phyloP scores from a whole-genome alignment of 1,284 basidiomycete genomes.

The Cystobasidiaceae sp. region DNA sequence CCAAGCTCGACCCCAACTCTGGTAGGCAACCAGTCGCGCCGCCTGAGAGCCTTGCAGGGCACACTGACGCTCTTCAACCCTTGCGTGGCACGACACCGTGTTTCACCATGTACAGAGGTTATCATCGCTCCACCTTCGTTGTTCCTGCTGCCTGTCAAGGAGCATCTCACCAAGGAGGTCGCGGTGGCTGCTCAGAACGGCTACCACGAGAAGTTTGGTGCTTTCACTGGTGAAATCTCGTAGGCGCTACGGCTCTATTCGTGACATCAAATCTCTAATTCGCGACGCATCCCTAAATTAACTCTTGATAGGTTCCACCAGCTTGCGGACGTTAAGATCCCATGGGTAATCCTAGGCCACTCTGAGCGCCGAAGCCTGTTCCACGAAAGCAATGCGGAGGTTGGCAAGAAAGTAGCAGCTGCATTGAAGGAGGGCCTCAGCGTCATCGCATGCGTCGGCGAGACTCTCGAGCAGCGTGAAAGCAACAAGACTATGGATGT shows the following conservation, averaged over 20 bases:
- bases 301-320: slow-evolving; percentile 43
- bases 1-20: slow-evolving; percentile 64
- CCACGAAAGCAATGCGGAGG: slow-evolving; percentile 74
- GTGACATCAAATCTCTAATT: too few species aligned
- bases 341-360: slow-evolving; percentile 95
- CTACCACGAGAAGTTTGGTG: slow-evolving; percentile 77
- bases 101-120: slow-evolving; percentile 59
- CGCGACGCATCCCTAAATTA: too few species aligned
- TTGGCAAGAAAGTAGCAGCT: slow-evolving; percentile 78
- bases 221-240: slow-evolving; percentile 95
- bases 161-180: slow-evolving; percentile 49
- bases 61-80: too few species aligned
- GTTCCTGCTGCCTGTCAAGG: slow-evolving; percentile 68
- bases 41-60: not conserved
- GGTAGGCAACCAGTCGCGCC: slow-evolving; percentile 53
- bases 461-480: slow-evolving; percentile 87
- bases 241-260: too few species aligned
- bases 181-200: slow-evolving; percentile 83
- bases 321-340: slow-evolving; percentile 56
- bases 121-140: slow-evolving; percentile 82
- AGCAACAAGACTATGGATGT: slow-evolving; percentile 69
- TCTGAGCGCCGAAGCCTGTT: slow-evolving; percentile 93
- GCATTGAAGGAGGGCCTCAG: slow-evolving; percentile 69
- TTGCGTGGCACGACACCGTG: not conserved
- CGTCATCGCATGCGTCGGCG: slow-evolving; percentile 94